phyloP scores from a whole-genome alignment of 257 asterid genomes.

The Solanum stenotomum region DNA sequence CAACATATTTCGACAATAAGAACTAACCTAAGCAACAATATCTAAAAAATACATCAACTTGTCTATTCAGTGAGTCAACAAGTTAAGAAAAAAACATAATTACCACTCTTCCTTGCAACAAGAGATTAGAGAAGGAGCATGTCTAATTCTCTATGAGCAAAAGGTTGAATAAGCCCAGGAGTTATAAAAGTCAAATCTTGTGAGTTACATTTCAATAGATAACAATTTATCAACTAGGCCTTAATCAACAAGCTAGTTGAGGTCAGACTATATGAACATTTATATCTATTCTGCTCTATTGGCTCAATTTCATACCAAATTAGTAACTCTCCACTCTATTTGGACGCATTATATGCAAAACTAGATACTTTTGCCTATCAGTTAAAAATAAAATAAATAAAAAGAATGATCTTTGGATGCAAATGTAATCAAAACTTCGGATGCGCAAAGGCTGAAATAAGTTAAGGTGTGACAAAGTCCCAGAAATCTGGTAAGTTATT shows the following conservation, averaged over 20 bases:
- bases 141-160: background rate
- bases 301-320: background rate
- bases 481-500: background rate
- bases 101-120: background rate
- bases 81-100: background rate
- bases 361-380: background rate
- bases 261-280: background rate
- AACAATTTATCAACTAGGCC: background rate
- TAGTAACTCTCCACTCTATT: background rate
- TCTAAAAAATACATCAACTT: background rate
- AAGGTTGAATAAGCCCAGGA: too few relatives aligned
- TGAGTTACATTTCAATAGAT: background rate
- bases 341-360: background rate
- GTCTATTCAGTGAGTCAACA: background rate
- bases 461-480: background rate
- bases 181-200: background rate
- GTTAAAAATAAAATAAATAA: background rate
- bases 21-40: background rate
- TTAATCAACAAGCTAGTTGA: background rate
- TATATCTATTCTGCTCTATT: background rate
- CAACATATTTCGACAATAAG: background rate
- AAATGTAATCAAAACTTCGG: background rate
- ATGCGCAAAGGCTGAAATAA: background rate
- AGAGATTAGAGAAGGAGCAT: background rate
- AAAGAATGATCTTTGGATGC: background rate